Conservation (phyloP, 2,329 filamentous ascomycete species). For the Botrytis byssoidea region DNA sequence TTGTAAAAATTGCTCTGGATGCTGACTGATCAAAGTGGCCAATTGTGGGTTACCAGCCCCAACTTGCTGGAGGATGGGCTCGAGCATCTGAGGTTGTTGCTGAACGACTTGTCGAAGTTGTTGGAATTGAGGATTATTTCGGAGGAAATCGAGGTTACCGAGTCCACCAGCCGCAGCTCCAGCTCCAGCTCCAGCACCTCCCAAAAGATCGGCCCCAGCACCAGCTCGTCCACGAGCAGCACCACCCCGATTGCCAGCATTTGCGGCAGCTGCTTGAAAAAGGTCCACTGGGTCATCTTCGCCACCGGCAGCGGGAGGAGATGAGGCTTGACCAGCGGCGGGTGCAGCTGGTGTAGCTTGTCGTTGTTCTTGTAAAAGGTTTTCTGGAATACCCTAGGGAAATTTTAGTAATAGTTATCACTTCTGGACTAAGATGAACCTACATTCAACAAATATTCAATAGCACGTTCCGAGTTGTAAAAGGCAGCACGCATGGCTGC, state of each 20-base stretch:
- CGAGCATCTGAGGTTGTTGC: conserved; percentile 96
- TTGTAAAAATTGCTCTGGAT: conserved; percentile 90
- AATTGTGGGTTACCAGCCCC: conserved; percentile 93
- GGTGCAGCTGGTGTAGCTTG: conserved; percentile 45
- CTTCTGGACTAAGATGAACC: conserved; percentile 39
- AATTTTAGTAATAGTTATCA: conserved; percentile 23
- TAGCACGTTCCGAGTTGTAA: conserved; percentile 94
- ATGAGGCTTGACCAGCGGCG: conserved; percentile 45
- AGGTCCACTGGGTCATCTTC: conserved; percentile 75
- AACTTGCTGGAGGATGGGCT: conserved; percentile 95
- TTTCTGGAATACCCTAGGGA: conserved; percentile 82
- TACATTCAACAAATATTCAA: conserved; percentile 90
- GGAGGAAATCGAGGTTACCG: conserved; percentile 86
- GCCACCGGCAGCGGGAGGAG: conserved; percentile 47
- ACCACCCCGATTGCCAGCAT: conserved; percentile 44
- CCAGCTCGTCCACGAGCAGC: conserved; percentile 49
- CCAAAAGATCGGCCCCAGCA: conserved; percentile 46
- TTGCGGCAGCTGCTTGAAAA: conserved; percentile 79
- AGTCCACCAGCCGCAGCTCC: conserved; percentile 53
- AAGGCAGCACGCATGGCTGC: conserved; percentile 94
- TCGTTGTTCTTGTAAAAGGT: conserved; percentile 69
- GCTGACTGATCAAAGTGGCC: conserved; percentile 84
- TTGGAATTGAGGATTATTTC: conserved; percentile 96
- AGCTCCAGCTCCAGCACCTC: conserved; percentile 43
- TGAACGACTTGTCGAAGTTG: conserved; percentile 96